Conservation (phyloP, 2,329 filamentous ascomycete species). For the Helicocarpus griseus region DNA sequence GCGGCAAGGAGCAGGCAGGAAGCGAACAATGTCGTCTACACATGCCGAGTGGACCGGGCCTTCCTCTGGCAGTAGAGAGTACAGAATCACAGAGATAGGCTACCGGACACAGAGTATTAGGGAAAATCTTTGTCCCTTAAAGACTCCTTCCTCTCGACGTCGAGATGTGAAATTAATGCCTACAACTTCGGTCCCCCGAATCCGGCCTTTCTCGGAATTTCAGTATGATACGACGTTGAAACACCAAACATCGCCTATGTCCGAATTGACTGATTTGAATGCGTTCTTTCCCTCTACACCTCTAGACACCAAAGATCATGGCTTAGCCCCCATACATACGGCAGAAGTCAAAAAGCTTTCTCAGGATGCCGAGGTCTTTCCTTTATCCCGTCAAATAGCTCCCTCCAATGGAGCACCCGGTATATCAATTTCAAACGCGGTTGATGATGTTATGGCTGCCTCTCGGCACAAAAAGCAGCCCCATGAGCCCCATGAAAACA, state of each 20-base stretch:
- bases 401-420: background rate
- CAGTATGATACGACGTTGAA: slow-evolving; percentile 11
- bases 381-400: background rate
- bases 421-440: background rate
- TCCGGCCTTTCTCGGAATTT: slow-evolving; percentile 26
- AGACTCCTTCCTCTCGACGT: background rate
- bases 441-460: background rate
- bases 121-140: slow-evolving; percentile 6
- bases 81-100: slow-evolving; percentile 8
- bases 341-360: background rate
- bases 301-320: slow-evolving; percentile 5
- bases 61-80: slow-evolving; percentile 2
- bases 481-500: background rate
- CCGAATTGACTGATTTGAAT: slow-evolving; percentile 20
- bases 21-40: slow-evolving; percentile 1
- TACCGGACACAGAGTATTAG: slow-evolving; percentile 10
- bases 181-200: slow-evolving; percentile 7
- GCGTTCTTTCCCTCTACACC: slow-evolving; percentile 20
- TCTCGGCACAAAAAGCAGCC: background rate
- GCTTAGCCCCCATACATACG: background rate
- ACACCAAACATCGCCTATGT: slow-evolving; percentile 11
- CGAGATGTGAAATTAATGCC: background rate
- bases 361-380: background rate
- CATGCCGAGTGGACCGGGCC: background rate
- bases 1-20: background rate